Evolutionary conservation across 2,329 filamentous ascomycete genomes (phyloP).

Genomic region (Boeremia lycopersici): DNA sequence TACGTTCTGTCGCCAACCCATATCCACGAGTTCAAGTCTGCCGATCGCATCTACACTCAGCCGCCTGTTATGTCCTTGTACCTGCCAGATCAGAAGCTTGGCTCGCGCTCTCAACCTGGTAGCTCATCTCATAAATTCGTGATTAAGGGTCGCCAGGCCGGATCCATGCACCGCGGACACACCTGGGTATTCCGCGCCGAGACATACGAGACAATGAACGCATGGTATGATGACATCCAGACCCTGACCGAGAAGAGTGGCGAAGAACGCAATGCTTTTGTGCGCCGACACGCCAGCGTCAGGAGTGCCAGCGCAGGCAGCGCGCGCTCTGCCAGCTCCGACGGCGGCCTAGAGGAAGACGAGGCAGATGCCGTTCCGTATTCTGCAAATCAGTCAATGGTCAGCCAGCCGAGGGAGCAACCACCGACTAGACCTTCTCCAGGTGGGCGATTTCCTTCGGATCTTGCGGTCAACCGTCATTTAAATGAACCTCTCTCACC

Average conservation of each 20-base stretch:
- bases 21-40: constrained; percentile 98
- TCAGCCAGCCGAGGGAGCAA: constrained; percentile 44
- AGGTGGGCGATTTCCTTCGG: constrained; percentile 96
- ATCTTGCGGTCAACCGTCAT: constrained; percentile 85
- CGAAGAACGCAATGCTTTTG: constrained; percentile 86
- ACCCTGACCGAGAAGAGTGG: constrained; percentile 85
- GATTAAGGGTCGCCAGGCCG: constrained; percentile 93
- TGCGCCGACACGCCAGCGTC: constrained; percentile 78
- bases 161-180: constrained; percentile 82
- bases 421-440: constrained; percentile 75
- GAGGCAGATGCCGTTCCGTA: constrained; percentile 70
- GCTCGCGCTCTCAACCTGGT: constrained; percentile 81
- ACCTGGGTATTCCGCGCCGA: constrained; percentile 72
- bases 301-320: constrained; percentile 74
- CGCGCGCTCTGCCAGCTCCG: constrained; percentile 57
- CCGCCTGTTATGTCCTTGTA: constrained; percentile 96
- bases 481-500: constrained; percentile 80
- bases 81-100: constrained; percentile 91
- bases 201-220: constrained; percentile 90
- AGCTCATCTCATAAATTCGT: constrained; percentile 97
- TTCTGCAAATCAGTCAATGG: constrained; percentile 61
- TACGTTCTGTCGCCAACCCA: constrained; percentile 96
- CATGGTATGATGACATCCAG: constrained; percentile 95
- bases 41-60: constrained; percentile 80
- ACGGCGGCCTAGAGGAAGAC: constrained; percentile 52